Evolutionary conservation across 495 filamentous ascomycete genomes (phyloP).

Genomic region (Tetracladium marchalianum): DNA sequence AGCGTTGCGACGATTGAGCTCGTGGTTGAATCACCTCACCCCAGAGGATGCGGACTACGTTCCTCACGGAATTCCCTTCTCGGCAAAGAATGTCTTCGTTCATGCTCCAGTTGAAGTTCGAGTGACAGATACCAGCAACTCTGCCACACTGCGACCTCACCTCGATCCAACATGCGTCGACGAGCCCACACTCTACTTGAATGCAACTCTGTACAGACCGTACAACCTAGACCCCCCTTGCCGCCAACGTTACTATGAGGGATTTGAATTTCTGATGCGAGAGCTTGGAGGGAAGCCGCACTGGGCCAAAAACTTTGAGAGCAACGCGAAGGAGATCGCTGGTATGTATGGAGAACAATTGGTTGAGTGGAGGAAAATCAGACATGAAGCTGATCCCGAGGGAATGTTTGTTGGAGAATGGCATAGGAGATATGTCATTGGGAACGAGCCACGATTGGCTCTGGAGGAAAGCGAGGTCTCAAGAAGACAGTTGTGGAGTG

Average conservation of each 20-base stretch:
- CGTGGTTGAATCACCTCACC: conserved; percentile 66
- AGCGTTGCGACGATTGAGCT: conserved; percentile 68
- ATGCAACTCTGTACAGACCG: conserved; percentile 89
- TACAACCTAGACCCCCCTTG: conserved; percentile 76
- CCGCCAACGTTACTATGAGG: conserved; percentile 72
- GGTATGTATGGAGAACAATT: conserved; percentile 46
- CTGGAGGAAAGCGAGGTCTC: conserved; percentile 16
- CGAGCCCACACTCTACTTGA: conserved; percentile 83
- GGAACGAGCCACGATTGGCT: conserved; percentile 18
- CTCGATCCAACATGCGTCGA: conserved; percentile 58
- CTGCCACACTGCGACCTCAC: conserved; percentile 49
- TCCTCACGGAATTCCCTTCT: conserved; percentile 69
- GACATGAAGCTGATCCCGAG: conserved; percentile 70
- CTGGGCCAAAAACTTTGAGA: conserved; percentile 93
- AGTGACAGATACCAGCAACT: conserved; percentile 59
- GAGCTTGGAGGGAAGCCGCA: conserved; percentile 85
- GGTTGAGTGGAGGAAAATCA: conserved; percentile 53
- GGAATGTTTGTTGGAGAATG: conserved; percentile 90
- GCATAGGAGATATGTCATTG: conserved; percentile 66
- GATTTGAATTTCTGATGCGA: conserved; percentile 93
- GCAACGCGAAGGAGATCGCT: conserved; percentile 45
- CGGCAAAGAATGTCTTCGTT: conserved; percentile 67
- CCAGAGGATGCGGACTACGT: conserved; percentile 41
- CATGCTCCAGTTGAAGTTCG: conserved; percentile 93
- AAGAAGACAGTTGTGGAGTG: conserved; percentile 7